A percentile compares a stretch with the other conserved stretches of the same genome.
Conservation (phyloP, 208 protist genomes). For the Trypanosoma boissoni region DNA sequence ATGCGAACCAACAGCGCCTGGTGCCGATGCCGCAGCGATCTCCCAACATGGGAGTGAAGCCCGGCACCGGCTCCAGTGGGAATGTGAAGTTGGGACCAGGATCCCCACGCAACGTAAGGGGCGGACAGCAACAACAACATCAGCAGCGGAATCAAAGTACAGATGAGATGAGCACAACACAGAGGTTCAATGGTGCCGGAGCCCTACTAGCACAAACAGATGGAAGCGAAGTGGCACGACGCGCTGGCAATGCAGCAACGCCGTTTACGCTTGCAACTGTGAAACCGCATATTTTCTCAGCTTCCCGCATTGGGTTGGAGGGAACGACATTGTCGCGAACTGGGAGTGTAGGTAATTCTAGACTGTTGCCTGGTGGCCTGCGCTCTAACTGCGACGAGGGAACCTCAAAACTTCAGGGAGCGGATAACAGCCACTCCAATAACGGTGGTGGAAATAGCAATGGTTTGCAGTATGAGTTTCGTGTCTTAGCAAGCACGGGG, state of each 20-base stretch:
- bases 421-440: neutral
- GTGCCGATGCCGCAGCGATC: neutral
- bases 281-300: constrained; percentile 21
- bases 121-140: neutral
- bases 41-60: too few relatives aligned
- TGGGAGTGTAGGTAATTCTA: too few relatives aligned
- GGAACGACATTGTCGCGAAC: too few relatives aligned
- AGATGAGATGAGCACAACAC: constrained; percentile 14
- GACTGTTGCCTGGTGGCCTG: too few relatives aligned
- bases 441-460: constrained; percentile 6
- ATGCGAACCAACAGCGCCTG: neutral
- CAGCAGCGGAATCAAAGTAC: neutral
- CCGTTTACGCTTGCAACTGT: constrained; percentile 20
- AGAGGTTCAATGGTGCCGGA: constrained; percentile 13
- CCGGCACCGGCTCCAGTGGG: too few relatives aligned
- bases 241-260: neutral
- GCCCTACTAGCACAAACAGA: neutral
- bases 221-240: neutral
- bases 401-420: too few relatives aligned
- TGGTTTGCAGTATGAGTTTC: constrained; percentile 51
- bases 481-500: constrained; percentile 72
- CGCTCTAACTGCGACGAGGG: too few relatives aligned
- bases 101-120: neutral
- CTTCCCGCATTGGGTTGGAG: too few relatives aligned
- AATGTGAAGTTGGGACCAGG: neutral